A percentile compares a stretch with the other conserved stretches of the same genome.
These are phyloP conservation scores for Sporisorium exsertum DNA, from an alignment of 1,284 basidiomycete genomes.

Conservation along the genomic window DNA sequence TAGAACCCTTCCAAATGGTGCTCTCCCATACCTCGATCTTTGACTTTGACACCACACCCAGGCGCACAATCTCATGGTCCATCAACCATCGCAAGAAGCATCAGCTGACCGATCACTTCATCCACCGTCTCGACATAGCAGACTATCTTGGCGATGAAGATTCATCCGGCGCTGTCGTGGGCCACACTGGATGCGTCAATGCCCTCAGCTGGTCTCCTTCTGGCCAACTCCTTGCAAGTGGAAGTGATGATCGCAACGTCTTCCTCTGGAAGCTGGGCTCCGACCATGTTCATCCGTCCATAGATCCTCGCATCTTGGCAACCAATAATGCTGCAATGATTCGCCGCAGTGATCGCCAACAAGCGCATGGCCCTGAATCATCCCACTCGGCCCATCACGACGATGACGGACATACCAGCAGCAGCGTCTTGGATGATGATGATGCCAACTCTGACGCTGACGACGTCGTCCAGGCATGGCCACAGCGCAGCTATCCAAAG, in stretches of 20 bases:
- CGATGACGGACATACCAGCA: background rate
- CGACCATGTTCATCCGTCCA: slow-evolving; percentile 66
- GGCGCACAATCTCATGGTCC: slow-evolving; percentile 21
- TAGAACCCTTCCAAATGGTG: slow-evolving; percentile 2
- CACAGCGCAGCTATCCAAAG: slow-evolving; percentile 19
- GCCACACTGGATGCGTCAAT: slow-evolving; percentile 57
- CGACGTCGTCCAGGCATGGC: slow-evolving; percentile 24
- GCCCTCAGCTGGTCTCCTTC: slow-evolving; percentile 84
- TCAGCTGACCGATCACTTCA: slow-evolving; percentile 31
- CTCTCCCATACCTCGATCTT: slow-evolving; percentile 6
- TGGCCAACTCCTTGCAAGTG: slow-evolving; percentile 80
- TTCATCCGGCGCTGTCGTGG: slow-evolving; percentile 16
- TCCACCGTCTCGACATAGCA: slow-evolving; percentile 38
- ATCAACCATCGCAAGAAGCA: slow-evolving; percentile 14
- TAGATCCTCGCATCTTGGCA: slow-evolving; percentile 3
- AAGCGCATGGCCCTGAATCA: background rate
- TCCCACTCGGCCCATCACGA: background rate
- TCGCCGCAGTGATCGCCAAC: slow-evolving; percentile 3
- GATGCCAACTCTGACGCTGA: background rate
- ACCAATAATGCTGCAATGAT: slow-evolving; percentile 1
- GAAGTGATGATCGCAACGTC: slow-evolving; percentile 82
- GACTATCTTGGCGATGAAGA: slow-evolving; percentile 39
- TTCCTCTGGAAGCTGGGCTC: slow-evolving; percentile 78
- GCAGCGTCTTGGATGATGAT: background rate
- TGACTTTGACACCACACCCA: slow-evolving; percentile 5